Evolutionary conservation across 306 rosid species (phyloP).

Genomic region (Fragaria vesca): DNA sequence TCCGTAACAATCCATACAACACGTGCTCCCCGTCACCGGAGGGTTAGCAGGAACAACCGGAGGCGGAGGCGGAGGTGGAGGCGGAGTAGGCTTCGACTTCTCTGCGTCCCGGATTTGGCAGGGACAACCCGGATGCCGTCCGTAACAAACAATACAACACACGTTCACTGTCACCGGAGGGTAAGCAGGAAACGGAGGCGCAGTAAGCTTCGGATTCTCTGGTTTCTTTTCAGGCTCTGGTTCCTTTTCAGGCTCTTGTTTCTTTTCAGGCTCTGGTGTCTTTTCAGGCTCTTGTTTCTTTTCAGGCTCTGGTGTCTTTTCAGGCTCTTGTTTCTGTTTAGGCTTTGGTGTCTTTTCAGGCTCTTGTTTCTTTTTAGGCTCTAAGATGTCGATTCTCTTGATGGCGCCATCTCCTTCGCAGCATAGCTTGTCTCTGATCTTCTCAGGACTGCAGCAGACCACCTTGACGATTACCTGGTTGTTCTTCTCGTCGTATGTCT

Average conservation of each 20-base stretch:
- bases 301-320: background rate
- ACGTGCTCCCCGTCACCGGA: background rate
- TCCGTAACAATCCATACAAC: conserved; percentile 15
- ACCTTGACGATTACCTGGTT: conserved; percentile 59
- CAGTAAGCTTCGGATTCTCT: background rate
- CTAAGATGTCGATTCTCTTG: conserved; percentile 55
- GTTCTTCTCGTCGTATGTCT: conserved; percentile 51
- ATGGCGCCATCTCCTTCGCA: conserved; percentile 53
- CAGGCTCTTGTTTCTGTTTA: background rate
- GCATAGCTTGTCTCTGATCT: conserved; percentile 56
- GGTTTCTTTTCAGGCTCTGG: background rate
- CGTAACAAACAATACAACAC: conserved; percentile 11
- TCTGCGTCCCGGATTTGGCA: background rate
- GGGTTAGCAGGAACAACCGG: background rate
- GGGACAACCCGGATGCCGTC: conserved; percentile 26
- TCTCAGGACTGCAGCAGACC: conserved; percentile 74
- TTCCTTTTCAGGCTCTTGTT: background rate
- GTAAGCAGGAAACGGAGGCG: background rate
- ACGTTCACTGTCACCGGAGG: background rate
- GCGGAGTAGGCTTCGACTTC: background rate
- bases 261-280: no score
- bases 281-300: background rate
- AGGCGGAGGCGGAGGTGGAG: no score
- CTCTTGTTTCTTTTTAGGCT: background rate
- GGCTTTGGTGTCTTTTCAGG: background rate